Evolutionary conservation across 768 basidiomycete genomes (phyloP).

Genomic region (Leccinellum rugosiceps): DNA sequence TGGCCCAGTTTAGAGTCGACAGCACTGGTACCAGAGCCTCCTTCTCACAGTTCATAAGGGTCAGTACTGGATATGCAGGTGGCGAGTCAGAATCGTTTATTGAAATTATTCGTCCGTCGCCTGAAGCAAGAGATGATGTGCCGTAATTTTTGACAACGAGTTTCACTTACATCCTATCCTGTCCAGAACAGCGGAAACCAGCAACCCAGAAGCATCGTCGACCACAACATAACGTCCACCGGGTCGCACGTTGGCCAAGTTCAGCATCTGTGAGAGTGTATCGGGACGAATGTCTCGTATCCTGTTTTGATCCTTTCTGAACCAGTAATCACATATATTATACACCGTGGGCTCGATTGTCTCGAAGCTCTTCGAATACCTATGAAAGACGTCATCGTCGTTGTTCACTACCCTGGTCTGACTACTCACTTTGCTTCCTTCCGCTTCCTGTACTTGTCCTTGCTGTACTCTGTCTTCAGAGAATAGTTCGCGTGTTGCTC

Average conservation of each 20-base stretch:
- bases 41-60: slow-evolving; percentile 81
- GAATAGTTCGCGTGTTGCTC: slow-evolving; percentile 89
- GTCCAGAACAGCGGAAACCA: slow-evolving; percentile 83
- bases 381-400: slow-evolving; percentile 29
- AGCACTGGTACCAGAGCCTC: slow-evolving; percentile 51
- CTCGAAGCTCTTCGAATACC: slow-evolving; percentile 84
- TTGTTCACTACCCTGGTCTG: background rate
- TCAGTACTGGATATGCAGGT: slow-evolving; percentile 82
- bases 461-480: slow-evolving; percentile 96
- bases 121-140: slow-evolving; percentile 36
- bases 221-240: slow-evolving; percentile 87
- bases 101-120: slow-evolving; percentile 75
- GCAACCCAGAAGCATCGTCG: slow-evolving; percentile 87
- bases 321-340: slow-evolving; percentile 90
- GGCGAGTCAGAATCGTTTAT: slow-evolving; percentile 91
- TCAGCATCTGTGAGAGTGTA: slow-evolving; percentile 84
- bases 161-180: slow-evolving; percentile 69
- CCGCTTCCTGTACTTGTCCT: slow-evolving; percentile 95
- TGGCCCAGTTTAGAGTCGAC: slow-evolving; percentile 85
- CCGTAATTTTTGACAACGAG: background rate
- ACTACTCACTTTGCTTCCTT: slow-evolving; percentile 89
- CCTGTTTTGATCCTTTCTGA: slow-evolving; percentile 74
- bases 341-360: slow-evolving; percentile 84
- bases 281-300: slow-evolving; percentile 86
- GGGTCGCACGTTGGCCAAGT: slow-evolving; percentile 76